Evolutionary conservation across 257 asterid genomes (phyloP), one percentile per base, ranked within the genome.

Genomic region (Linaria vulgaris): DNA sequence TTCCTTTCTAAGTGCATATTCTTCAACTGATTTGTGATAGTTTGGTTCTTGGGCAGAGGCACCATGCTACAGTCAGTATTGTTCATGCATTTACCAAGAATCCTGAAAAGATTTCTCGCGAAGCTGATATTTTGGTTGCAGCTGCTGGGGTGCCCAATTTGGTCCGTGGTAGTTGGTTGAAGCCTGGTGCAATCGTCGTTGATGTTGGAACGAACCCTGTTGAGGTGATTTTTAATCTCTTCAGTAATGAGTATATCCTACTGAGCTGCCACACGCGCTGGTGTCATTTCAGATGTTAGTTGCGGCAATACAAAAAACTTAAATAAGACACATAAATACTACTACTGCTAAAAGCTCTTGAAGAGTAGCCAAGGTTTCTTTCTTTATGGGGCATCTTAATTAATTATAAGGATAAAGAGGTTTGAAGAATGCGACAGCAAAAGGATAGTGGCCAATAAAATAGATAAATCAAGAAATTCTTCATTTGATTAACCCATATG

Each of bases 101-200:
- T 66, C 90, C 88, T 5, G 95, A 91, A 70, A 55, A 72, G 55
- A 69, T 91, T 53, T 59, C 90, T 31, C 81, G 95, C 37, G 87
- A 86, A 76, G 96, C 98, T 69, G 96, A 91, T 78, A 88, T 91
- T 66, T 64, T 88, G 54, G 78, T 91, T 61, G 69, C 87, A 13
- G 95, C 96, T 45, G 95, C 92, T 44, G 98, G 98, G 68, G 82
- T 91, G 64, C 92, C 92, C 11, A 84, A 91, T 78, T 75, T 88
- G 70, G 95, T 91, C 53, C 85, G 90, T 57, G 87, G 90, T 44
- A 81, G 79, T 78, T 91, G 98, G 98, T 59, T 91, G 71, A 91
- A 91, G 78, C 96, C 95, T 1, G 98, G 94, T 22, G 92, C 88
- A 48, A 78, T 88, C 66, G 83, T 91, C 27, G 71, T 91, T 65